Evolutionary conservation across 176 grass and related monocot genomes (phyloP), one percentile per base, ranked within the genome.

Genomic region (Zizania latifolia): DNA sequence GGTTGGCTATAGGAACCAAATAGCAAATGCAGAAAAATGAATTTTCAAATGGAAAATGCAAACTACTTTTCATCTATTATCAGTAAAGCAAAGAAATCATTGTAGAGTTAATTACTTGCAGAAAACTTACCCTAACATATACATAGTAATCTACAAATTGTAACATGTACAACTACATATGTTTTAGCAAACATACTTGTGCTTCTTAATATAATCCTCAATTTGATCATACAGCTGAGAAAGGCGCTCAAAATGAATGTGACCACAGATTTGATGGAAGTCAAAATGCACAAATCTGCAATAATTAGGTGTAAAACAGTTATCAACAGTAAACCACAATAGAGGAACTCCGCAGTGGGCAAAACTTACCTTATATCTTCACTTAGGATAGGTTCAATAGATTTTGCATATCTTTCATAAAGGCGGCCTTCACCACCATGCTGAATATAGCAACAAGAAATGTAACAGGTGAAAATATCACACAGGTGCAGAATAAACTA

Each of bases 211-310:
- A 55, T 90, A 93, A 74, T 93, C 85, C 72, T 93, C 76, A 79
- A 97, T 92, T 82, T 97, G 90, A 76, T 86, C 87, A 69, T 97
- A 97, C 58, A 97, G 83, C 40, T 90, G 72, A 57, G 88, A 93
- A 31, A 97, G 93, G 14, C 88, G 90, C 58, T 97, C 93, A 62
- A 97, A 97, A 81, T 97, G 93, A 74, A 90, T 76, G 84, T 97
- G 90, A 44, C 93, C 93, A 70, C 93, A 97, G 17, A 97, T 97
- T 55, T 58, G 70, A 74, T 97, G 93, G 68, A 97, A 97, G 45
- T 97, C 90, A 62, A 97, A 97, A 86, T 97, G 93, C 17, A 97
- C 19, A 36, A 93, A 97, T 85, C 93, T 93, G 76, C 50, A 83
- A 69, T 23, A 43, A 45, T 43, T 58, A 43, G 58, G 62, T 10